Percentiles rank a stretch among this genome's conserved stretches.
Conservation (phyloP, 768 basidiomycete species). For the Kwoniella botswanensis region DNA sequence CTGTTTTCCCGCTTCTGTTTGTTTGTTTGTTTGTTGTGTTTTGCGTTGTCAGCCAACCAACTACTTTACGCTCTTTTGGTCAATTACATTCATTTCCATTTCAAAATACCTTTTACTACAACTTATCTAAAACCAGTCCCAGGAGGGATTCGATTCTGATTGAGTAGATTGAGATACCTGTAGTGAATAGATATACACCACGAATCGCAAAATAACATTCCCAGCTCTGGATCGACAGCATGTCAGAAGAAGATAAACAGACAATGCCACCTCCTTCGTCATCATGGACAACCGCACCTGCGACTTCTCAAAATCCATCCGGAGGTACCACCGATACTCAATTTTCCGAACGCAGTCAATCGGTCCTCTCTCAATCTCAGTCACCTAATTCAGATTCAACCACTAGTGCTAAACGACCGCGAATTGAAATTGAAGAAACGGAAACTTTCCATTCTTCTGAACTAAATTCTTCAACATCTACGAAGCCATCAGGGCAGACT, state of each 20-base stretch:
- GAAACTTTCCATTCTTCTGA: not conserved
- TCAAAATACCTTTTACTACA: too few relatives aligned
- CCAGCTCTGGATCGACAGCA: not conserved
- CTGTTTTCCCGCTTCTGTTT: not conserved
- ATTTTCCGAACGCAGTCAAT: not conserved
- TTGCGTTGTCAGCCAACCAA: not conserved
- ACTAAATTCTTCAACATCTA: not conserved
- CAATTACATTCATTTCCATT: too few relatives aligned
- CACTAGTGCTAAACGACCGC: not conserved
- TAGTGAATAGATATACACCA: too few relatives aligned
- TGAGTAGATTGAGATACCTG: too few relatives aligned
- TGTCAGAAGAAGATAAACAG: not conserved
- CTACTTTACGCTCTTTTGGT: not conserved
- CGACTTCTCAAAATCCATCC: not conserved
- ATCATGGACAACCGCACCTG: not conserved
- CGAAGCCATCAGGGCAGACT: not conserved
- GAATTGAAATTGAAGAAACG: not conserved
- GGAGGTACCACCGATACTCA: not conserved
- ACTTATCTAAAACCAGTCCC: too few relatives aligned
- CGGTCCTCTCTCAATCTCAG: not conserved
- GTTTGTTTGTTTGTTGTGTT: not conserved
- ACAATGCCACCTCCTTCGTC: conserved; percentile 6
- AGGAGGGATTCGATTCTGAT: too few relatives aligned
- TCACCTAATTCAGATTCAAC: not conserved
- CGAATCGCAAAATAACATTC: too few relatives aligned